Conservation (phyloP, 1,284 basidiomycete species). For the Pulchroboletus neoregius region DNA sequence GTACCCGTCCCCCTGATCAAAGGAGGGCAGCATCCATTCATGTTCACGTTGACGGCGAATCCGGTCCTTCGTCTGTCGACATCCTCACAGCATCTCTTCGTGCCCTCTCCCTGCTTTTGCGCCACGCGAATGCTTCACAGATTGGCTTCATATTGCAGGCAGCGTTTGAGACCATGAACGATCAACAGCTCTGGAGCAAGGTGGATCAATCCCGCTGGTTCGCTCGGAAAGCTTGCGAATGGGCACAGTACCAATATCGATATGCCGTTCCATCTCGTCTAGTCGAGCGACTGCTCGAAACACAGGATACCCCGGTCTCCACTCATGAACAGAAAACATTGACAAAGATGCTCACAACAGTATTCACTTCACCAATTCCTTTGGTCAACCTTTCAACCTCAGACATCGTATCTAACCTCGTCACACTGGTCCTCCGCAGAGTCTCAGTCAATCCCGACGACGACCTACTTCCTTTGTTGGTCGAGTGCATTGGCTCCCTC, state of each 20-base stretch:
- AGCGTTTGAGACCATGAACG: constrained; percentile 63
- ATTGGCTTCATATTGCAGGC: constrained; percentile 71
- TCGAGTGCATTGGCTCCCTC: constrained; percentile 80
- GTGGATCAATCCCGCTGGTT: constrained; percentile 81
- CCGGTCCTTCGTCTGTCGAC: constrained; percentile 73
- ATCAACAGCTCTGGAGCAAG: constrained; percentile 66
- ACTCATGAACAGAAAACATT: constrained; percentile 64
- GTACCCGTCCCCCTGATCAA: constrained; percentile 69
- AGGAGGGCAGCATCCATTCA: constrained; percentile 85
- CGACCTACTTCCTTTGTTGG: constrained; percentile 62
- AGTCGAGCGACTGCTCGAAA: constrained; percentile 75
- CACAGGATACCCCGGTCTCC: constrained; percentile 54
- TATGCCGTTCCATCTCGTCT: constrained; percentile 84
- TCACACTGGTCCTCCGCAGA: constrained; percentile 71
- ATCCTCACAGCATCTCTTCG: constrained; percentile 74
- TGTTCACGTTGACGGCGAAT: constrained; percentile 82
- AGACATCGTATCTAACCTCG: constrained; percentile 78
- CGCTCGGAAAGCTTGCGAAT: constrained; percentile 70
- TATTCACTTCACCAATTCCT: constrained; percentile 79
- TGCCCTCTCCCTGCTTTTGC: constrained; percentile 70
- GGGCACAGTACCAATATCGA: constrained; percentile 90
- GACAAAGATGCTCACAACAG: constrained; percentile 79
- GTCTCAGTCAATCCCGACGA: constrained; percentile 66
- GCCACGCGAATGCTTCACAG: constrained; percentile 77
- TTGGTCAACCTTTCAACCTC: constrained; percentile 90